These are phyloP conservation scores for Populus davidiana DNA, from an alignment of 345 rosid species.

Conservation along the genomic window DNA sequence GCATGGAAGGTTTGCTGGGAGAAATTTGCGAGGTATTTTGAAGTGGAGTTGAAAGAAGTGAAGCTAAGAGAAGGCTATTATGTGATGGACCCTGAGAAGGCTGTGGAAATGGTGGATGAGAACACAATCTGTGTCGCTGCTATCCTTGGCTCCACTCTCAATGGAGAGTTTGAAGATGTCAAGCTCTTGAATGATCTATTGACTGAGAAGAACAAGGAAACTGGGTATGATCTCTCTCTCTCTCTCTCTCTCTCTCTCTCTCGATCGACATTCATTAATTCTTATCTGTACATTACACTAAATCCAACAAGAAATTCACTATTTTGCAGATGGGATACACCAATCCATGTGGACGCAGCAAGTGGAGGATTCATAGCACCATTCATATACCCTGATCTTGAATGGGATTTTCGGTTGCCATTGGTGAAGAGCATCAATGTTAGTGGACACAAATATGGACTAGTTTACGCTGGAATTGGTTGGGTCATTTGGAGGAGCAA, in stretches of 20 bases:
- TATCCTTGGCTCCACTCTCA: slow-evolving; percentile 28
- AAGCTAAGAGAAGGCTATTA: slow-evolving; percentile 19
- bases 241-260: not conserved
- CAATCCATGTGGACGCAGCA: slow-evolving; percentile 34
- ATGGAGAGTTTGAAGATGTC: slow-evolving; percentile 33
- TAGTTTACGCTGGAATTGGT: slow-evolving; percentile 29
- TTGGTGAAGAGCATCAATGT: slow-evolving; percentile 28
- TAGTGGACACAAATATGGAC: slow-evolving; percentile 31
- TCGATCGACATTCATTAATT: no score
- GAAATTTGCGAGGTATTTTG: slow-evolving; percentile 31
- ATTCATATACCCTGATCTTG: slow-evolving; percentile 22
- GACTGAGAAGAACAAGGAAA: slow-evolving; percentile 14
- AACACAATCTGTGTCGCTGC: slow-evolving; percentile 31
- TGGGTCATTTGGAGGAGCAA: slow-evolving; percentile 32
- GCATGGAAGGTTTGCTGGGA: slow-evolving; percentile 21
- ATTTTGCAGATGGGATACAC: slow-evolving; percentile 24
- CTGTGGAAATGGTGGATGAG: slow-evolving; percentile 30
- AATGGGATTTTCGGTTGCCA: slow-evolving; percentile 33
- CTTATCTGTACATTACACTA: no score
- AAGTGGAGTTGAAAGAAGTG: slow-evolving; percentile 28
- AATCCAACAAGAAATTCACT: no score
- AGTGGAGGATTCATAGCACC: slow-evolving; percentile 34
- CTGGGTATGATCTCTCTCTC: slow-evolving; percentile 6
- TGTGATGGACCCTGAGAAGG: slow-evolving; percentile 26
- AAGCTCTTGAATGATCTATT: slow-evolving; percentile 23